A percentile compares a stretch with the other conserved stretches of the same genome.
These are phyloP conservation scores for Panicum hallii DNA, from an alignment of 202 grass and related monocot genomes.

Conservation along the genomic window DNA sequence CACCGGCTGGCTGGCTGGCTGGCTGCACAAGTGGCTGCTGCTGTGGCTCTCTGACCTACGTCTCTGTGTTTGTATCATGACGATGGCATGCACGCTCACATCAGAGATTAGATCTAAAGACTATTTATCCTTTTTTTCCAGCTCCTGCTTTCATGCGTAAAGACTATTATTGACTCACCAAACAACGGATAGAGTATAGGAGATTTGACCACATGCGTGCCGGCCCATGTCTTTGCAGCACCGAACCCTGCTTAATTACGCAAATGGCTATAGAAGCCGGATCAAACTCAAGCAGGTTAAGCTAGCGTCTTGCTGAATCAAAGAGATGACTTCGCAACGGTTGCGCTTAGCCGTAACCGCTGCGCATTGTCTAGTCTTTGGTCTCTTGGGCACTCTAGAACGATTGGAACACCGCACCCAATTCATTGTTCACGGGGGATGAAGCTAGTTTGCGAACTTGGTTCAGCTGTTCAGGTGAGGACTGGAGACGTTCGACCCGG, in stretches of 20 bases:
- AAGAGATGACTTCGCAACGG: constrained; percentile 47
- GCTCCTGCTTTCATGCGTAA: constrained; percentile 13
- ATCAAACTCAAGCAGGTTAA: constrained; percentile 41
- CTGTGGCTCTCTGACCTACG: constrained; percentile 40
- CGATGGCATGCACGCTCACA: constrained; percentile 25
- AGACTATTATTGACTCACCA: constrained; percentile 2
- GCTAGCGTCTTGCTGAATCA: constrained; percentile 34
- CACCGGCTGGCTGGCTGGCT: background rate
- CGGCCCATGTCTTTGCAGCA: constrained; percentile 19
- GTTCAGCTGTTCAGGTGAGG: constrained; percentile 40
- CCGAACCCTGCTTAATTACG: constrained; percentile 31
- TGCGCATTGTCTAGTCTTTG: constrained; percentile 26
- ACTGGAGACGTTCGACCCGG: background rate
- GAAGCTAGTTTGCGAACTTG: constrained; percentile 25
- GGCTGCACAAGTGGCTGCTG: constrained; percentile 40
- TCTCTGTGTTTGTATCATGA: constrained; percentile 1
- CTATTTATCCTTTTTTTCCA: background rate
- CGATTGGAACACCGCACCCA: constrained; percentile 42
- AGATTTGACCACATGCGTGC: constrained; percentile 48
- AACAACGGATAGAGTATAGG: constrained; percentile 31
- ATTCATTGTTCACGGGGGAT: background rate
- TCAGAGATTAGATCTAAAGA: background rate
- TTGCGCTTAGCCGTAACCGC: constrained; percentile 39
- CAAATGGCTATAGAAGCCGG: constrained; percentile 39
- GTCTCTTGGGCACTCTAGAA: constrained; percentile 44